Percentiles rank a stretch among this genome's conserved stretches.
phyloP scores from a whole-genome alignment of 768 basidiomycete species.

The Boletus subcaerulescens region DNA sequence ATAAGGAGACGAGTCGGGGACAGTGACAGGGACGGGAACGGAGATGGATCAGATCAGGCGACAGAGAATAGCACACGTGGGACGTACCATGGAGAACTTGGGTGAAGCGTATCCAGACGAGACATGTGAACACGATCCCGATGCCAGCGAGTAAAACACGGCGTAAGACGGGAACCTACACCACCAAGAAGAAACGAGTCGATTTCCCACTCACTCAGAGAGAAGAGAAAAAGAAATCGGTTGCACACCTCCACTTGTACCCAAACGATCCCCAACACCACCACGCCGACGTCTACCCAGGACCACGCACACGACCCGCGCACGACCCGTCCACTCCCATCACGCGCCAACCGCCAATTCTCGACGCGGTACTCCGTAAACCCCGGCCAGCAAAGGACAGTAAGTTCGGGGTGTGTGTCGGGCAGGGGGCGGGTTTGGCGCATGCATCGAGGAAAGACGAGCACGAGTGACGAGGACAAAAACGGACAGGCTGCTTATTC shows the following conservation, averaged over 20 bases:
- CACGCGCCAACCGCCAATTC: conserved; percentile 45
- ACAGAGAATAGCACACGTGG: too few species aligned
- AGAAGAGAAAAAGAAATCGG: background rate
- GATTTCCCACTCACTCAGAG: background rate
- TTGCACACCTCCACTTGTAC: background rate
- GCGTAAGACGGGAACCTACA: background rate
- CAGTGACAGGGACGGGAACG: background rate
- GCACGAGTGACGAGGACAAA: too few species aligned
- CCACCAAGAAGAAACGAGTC: background rate
- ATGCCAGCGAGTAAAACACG: background rate
- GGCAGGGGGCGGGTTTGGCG: conserved; percentile 35
- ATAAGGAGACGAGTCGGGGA: background rate
- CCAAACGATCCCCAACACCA: conserved; percentile 6
- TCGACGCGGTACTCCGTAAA: conserved; percentile 62
- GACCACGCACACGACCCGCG: conserved; percentile 30
- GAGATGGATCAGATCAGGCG: background rate
- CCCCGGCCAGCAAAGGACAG: conserved; percentile 41
- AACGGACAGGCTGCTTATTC: background rate
- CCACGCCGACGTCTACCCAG: conserved; percentile 36
- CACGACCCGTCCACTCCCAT: conserved; percentile 37
- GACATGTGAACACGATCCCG: conserved; percentile 14
- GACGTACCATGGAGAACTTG: conserved; percentile 48
- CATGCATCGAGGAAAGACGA: conserved; percentile 31
- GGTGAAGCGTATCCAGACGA: conserved; percentile 38
- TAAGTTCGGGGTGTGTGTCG: conserved; percentile 50